phyloP scores from a whole-genome alignment of 371 early-diverging fungal genomes.

The Smittium culicis region DNA sequence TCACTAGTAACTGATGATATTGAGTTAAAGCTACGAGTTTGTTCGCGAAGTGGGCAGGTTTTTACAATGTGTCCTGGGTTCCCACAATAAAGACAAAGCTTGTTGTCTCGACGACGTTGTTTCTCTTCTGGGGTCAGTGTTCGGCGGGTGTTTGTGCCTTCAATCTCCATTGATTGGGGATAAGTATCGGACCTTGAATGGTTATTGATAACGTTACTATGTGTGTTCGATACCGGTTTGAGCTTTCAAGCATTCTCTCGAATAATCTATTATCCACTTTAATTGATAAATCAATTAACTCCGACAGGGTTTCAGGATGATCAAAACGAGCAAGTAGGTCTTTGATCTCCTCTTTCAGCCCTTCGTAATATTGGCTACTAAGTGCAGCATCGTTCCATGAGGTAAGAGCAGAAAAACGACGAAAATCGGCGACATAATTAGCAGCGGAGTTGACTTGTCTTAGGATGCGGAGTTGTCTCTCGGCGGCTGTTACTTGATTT shows the following conservation, averaged over 20 bases:
- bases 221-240: conserved; percentile 1
- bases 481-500: not conserved
- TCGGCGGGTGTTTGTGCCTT: not conserved
- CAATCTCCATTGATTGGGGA: conserved; percentile 8
- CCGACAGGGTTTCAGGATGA: not conserved
- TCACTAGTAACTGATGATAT: not conserved
- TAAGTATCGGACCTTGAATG: not conserved
- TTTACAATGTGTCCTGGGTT: not conserved
- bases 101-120: conserved; percentile 6
- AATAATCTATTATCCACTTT: conserved; percentile 4
- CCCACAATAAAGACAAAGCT: conserved; percentile 9
- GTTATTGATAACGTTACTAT: not conserved
- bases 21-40: not conserved
- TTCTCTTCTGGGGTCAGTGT: conserved; percentile 5
- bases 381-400: conserved; percentile 6
- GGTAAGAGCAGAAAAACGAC: conserved; percentile 1
- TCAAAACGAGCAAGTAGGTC: conserved; percentile 6
- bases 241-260: conserved; percentile 2
- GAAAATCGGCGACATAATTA: not conserved
- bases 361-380: not conserved
- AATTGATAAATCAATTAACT: not conserved
- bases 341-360: conserved; percentile 1
- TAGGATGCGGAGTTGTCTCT: not conserved
- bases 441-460: not conserved
- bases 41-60: not conserved